Percentiles rank a stretch among this genome's conserved stretches.
Conservation (phyloP, 2,329 filamentous ascomycete genomes). For the Didymella pomorum region DNA sequence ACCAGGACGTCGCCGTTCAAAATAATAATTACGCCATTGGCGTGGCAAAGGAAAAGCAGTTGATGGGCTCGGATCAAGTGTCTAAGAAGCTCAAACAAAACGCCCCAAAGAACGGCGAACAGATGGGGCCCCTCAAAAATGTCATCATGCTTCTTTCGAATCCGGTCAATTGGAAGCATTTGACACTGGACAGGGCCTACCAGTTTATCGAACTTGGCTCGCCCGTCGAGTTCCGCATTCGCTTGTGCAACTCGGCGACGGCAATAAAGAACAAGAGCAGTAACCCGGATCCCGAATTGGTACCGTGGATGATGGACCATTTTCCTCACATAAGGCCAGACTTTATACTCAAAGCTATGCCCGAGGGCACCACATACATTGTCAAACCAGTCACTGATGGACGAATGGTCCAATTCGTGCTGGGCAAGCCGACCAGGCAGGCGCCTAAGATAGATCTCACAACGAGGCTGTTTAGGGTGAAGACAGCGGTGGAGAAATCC, state of each 20-base stretch:
- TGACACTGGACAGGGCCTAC: slow-evolving; percentile 35
- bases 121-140: slow-evolving; percentile 28
- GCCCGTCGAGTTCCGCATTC: slow-evolving; percentile 36
- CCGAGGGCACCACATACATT: slow-evolving; percentile 27
- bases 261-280: slow-evolving; percentile 16
- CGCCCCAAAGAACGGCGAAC: slow-evolving; percentile 5
- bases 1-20: not conserved
- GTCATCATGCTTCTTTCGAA: slow-evolving; percentile 28
- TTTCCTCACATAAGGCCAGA: slow-evolving; percentile 45
- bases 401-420: slow-evolving; percentile 35
- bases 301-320: slow-evolving; percentile 35
- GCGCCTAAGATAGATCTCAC: slow-evolving; percentile 11
- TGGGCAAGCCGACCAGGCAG: slow-evolving; percentile 9
- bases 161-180: slow-evolving; percentile 16
- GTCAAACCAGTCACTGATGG: slow-evolving; percentile 38
- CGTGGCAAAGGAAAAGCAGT: slow-evolving; percentile 6
- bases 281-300: slow-evolving; percentile 6
- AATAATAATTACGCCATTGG: slow-evolving; percentile 24
- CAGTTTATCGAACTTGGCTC: slow-evolving; percentile 31
- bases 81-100: not conserved
- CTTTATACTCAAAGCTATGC: slow-evolving; percentile 44
- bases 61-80: not conserved
- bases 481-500: slow-evolving; percentile 18
- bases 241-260: slow-evolving; percentile 5
- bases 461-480: slow-evolving; percentile 25